Evolutionary conservation across 2,329 filamentous ascomycete species (phyloP), one percentile per base, ranked within the genome.

Genomic region (Penicillium griseofulvum): DNA sequence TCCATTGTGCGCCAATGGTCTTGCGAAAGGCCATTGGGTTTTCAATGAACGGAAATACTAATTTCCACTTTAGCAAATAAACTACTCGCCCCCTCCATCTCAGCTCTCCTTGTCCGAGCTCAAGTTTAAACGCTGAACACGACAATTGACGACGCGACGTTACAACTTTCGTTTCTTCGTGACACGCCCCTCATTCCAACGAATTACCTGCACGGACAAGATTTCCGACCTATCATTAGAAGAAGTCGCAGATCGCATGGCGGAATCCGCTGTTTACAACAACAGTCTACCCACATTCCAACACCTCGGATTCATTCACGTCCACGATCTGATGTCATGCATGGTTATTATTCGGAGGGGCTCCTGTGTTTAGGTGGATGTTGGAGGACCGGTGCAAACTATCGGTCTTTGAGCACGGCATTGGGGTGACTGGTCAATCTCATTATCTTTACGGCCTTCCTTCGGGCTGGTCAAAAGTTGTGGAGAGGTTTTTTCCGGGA

Each of bases 1-100:
- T 50, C 42, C 19, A 48, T 16, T 17, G 9, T 33, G 16, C 14
- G 55, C 39, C 36, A 31, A 48, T 51, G 19, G 43, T 39, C 29
- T 26, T 39, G 26, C 22, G 26, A 43, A 42, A 50, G 48, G 37
- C 36, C n/a, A 45, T 34, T 26, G 43, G 17, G 43, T 42, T 47
- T 45, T 16, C 16, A 37, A 42, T 22, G 49, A 55, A 36, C 10
- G 1, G 4, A 1, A 7, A 44, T 44, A 4, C 77, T 78, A 71
- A 80, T 67, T 56, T 12, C 2, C 8, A 36, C 17, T 14, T 46
- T 71, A 87, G 85, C 79, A 87, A 87, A 81, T 87, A 87, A 87
- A 84, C 81, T 76, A 75, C 77, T 83, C 80, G 76, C 80, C 76
- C 78, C 68, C 71, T 78, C 76, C 77, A 78, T 80, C 81, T 83